phyloP scores from a whole-genome alignment of 1,284 basidiomycete genomes.

The Rhodotorula sp. region DNA sequence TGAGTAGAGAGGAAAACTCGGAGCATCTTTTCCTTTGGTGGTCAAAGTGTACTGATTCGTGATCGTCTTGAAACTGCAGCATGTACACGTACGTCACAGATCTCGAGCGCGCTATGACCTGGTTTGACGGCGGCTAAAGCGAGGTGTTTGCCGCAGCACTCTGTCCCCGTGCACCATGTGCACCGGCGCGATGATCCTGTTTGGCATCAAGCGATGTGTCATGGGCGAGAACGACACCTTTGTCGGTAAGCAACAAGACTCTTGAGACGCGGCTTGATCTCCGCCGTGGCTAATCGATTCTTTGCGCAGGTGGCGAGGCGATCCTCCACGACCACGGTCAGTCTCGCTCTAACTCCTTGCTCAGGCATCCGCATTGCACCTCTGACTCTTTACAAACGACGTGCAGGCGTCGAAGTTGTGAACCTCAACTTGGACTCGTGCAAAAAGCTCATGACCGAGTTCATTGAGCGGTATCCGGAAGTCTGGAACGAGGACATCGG shows the following conservation, averaged over 20 bases:
- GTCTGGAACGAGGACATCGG: conserved; percentile 43
- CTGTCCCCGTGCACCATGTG: conserved; percentile 43
- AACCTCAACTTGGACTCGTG: conserved; percentile 42
- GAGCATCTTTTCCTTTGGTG: not conserved
- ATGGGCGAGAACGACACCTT: conserved; percentile 47
- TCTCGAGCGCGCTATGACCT: not conserved
- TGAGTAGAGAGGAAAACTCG: conserved; percentile 1
- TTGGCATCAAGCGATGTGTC: conserved; percentile 35
- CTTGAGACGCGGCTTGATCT: not conserved
- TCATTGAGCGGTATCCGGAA: conserved; percentile 42
- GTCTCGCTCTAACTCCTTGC: too few species aligned
- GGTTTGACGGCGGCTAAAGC: not conserved
- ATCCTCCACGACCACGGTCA: conserved; percentile 29
- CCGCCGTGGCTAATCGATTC: not conserved
- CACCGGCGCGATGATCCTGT: conserved; percentile 34
- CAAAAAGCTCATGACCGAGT: conserved; percentile 43
- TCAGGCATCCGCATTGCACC: too few species aligned
- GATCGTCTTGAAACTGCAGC: not conserved
- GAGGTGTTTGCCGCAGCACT: conserved; percentile 25
- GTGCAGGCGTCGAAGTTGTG: conserved; percentile 42
- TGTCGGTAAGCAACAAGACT: conserved; percentile 13
- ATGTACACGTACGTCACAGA: conserved; percentile 31
- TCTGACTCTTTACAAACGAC: not conserved
- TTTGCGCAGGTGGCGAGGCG: conserved; percentile 29
- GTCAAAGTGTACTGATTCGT: too few species aligned